Evolutionary conservation across 805 yeast species (phyloP), one percentile per base, ranked within the genome.

Genomic region (Cyberlindnera lachancei): DNA sequence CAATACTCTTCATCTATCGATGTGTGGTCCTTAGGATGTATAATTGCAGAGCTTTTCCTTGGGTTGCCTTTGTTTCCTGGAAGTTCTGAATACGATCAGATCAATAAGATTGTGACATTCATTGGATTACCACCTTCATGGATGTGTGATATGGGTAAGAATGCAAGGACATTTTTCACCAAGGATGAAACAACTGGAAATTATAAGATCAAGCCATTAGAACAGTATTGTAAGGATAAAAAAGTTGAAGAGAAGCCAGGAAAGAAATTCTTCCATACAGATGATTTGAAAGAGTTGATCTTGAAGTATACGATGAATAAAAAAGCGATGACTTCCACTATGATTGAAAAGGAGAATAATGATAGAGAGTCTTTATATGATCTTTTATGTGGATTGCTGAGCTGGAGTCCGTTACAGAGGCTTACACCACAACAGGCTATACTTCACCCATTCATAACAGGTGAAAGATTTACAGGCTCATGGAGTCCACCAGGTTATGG

Each of bases 351-450:
- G 45, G 96, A 90, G 55, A 65, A 78, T 63, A 68, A 66, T 31
- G 85, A 84, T 42, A 65, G 97, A 29, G 68, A 66, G 30, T 67
- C 82, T 25, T 66, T 90, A 35, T 64, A 79, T 17, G 95, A 90
- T 55, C 85, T 92, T 46, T 64, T 92, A 30, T 58, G 65, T 26
- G 94, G 94, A 17, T 69, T 85, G 8, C 63, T 92, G 40, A 84
- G 80, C 43, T 57, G 86, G 48, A 88, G 90, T 55, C 98, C 98
- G 0, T 68, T 92, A 46, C 95, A 87, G 55, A 73, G 99, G 46
- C 82, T 96, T 81, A 85, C 96, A 0, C 98, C 98, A 10, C 95
- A 86, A 45, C 96, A 92, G 55, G 98, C 97, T 0, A 64, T 79
- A 12, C 64, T 73, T 55, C 98, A 92, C 59, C 96, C 97, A 0